Evolutionary conservation across 345 rosid species (phyloP).

Genomic region (Stellera chamaejasme): DNA sequence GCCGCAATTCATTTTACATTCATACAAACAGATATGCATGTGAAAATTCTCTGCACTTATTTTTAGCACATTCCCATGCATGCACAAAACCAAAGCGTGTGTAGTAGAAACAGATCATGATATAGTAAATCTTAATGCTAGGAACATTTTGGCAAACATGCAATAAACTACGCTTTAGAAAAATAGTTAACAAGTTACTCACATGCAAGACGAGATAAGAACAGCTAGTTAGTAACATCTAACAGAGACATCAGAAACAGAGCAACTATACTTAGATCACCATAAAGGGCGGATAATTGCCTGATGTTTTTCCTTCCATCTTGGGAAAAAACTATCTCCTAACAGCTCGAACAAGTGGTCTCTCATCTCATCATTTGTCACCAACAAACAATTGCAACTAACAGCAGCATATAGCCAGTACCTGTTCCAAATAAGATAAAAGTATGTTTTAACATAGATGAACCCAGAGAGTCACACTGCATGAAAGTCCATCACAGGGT

Average conservation of each 20-base stretch:
- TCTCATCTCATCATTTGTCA: constrained; percentile 97
- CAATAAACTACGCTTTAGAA: not conserved
- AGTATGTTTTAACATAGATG: not conserved
- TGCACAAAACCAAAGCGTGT: too few species aligned
- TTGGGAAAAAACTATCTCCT: constrained; percentile 84
- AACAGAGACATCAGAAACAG: not conserved
- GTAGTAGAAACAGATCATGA: not conserved
- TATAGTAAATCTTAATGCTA: not conserved
- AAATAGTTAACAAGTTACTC: not conserved
- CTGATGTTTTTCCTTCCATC: constrained; percentile 99
- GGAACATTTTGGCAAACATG: not conserved
- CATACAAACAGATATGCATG: too few species aligned
- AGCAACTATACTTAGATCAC: not conserved
- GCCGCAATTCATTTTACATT: too few species aligned
- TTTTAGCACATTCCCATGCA: too few species aligned
- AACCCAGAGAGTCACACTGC: too few species aligned
- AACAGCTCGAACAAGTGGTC: constrained; percentile 91
- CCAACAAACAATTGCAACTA: constrained; percentile 63
- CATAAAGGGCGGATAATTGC: constrained; percentile 19
- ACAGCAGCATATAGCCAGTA: constrained; percentile 98
- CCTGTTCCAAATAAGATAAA: constrained; percentile 31
- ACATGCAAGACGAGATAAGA: constrained; percentile 1
- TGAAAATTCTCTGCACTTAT: too few species aligned
- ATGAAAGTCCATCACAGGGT: too few species aligned
- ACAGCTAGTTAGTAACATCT: not conserved